A percentile compares a stretch with the other conserved stretches of the same genome.
phyloP scores from a whole-genome alignment of 1,139 yeast genomes.

The Hyphopichia wangnamkhiaoensis region DNA sequence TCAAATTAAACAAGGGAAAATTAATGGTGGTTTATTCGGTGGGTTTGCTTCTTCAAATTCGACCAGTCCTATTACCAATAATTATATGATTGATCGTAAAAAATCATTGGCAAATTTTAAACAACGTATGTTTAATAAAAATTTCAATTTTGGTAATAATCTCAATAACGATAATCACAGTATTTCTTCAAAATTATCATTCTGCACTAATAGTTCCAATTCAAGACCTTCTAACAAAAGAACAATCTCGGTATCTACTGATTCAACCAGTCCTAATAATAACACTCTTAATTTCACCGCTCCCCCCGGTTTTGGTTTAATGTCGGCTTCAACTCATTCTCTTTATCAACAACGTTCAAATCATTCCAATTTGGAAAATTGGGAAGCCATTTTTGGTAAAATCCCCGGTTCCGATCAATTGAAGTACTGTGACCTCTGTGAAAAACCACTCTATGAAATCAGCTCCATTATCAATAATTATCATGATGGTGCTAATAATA shows the following conservation, averaged over 20 bases:
- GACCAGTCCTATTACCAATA: too few species aligned
- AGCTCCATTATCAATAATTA: constrained; percentile 44
- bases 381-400: constrained; percentile 43
- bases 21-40: too few species aligned
- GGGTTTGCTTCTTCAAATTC: background rate
- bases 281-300: background rate
- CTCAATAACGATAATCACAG: constrained; percentile 1
- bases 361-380: constrained; percentile 21
- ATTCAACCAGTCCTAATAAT: background rate
- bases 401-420: constrained; percentile 43
- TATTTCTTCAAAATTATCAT: constrained; percentile 3
- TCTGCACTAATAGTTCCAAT: background rate
- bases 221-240: constrained; percentile 2
- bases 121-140: constrained; percentile 17
- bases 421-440: constrained; percentile 65
- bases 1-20: background rate
- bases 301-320: background rate
- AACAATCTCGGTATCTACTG: background rate
- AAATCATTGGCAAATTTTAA: constrained; percentile 44
- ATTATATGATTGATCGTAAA: constrained; percentile 24
- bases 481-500: constrained; percentile 9
- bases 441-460: constrained; percentile 64
- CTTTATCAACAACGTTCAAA: constrained; percentile 1
- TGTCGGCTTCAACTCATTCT: background rate
- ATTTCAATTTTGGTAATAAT: constrained; percentile 2